phyloP scores from a whole-genome alignment of 75 land plant species.

The Sequoia sempervirens region DNA sequence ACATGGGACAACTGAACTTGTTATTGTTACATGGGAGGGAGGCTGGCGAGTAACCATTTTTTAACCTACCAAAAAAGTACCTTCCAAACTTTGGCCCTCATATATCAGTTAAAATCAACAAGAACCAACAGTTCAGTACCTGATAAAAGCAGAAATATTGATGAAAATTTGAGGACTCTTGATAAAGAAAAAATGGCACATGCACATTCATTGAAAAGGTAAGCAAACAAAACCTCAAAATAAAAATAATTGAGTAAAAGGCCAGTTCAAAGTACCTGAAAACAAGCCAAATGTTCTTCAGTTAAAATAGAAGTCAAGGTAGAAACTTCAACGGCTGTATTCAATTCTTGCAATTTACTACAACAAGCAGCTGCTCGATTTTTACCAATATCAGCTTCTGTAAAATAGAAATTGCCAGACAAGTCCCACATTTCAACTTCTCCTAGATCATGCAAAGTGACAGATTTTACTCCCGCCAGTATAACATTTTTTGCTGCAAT shows the following conservation, averaged over 20 bases:
- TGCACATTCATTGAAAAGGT: neutral
- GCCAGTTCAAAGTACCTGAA: conserved; percentile 35
- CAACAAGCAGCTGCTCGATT: conserved; percentile 66
- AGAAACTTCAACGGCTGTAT: conserved; percentile 47
- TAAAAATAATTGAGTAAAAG: neutral
- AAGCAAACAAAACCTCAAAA: neutral
- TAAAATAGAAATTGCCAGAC: conserved; percentile 64
- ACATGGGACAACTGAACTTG: neutral
- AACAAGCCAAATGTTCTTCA: conserved; percentile 45
- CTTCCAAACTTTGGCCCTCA: neutral
- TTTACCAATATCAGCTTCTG: conserved; percentile 73
- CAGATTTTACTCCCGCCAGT: conserved; percentile 84
- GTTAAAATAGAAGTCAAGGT: conserved; percentile 41
- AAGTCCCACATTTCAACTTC: conserved; percentile 73
- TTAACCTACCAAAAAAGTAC: neutral
- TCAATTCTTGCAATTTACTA: conserved; percentile 63
- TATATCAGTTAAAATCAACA: neutral
- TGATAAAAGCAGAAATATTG: neutral
- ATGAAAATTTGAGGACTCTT: neutral
- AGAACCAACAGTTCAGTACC: neutral
- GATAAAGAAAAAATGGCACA: neutral
- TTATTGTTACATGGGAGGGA: neutral
- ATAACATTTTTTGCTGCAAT: conserved; percentile 80
- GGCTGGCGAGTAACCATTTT: neutral
- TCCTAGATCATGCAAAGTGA: conserved; percentile 71